phyloP scores from a whole-genome alignment of 805 yeast genomes.

The Wickerhamomyces rabaulensis region DNA sequence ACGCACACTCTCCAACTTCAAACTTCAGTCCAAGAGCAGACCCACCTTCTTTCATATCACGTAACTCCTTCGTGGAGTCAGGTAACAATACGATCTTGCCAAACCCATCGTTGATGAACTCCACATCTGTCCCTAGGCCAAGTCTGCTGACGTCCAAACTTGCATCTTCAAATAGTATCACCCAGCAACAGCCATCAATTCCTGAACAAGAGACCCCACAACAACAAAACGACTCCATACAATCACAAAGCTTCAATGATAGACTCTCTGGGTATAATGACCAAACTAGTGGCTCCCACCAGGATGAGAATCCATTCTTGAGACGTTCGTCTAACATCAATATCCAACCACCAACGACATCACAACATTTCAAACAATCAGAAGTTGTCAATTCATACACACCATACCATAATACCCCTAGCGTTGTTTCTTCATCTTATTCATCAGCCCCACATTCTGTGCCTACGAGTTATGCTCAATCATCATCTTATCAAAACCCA shows the following conservation, averaged over 20 bases:
- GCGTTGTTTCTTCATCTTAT: constrained; percentile 42
- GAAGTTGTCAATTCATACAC: constrained; percentile 24
- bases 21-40: constrained; percentile 23
- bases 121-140: constrained; percentile 13
- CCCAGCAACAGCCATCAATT: constrained; percentile 10
- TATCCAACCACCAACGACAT: constrained; percentile 24
- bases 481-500: constrained; percentile 16
- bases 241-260: background rate
- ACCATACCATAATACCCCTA: constrained; percentile 42
- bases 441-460: constrained; percentile 28
- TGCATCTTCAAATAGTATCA: constrained; percentile 19
- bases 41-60: constrained; percentile 17
- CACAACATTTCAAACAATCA: constrained; percentile 24
- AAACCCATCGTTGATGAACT: background rate
- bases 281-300: background rate
- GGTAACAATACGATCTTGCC: constrained; percentile 1
- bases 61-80: constrained; percentile 4
- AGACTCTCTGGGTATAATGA: background rate
- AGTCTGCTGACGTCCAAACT: constrained; percentile 29
- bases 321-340: constrained; percentile 20
- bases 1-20: constrained; percentile 18
- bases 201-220: constrained; percentile 5
- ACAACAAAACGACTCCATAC: constrained; percentile 5
- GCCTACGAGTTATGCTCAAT: constrained; percentile 12
- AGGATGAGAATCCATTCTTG: background rate